These are phyloP conservation scores for Fraxinus quadrangulata DNA, from an alignment of 257 asterid genomes.

Conservation along the genomic window DNA sequence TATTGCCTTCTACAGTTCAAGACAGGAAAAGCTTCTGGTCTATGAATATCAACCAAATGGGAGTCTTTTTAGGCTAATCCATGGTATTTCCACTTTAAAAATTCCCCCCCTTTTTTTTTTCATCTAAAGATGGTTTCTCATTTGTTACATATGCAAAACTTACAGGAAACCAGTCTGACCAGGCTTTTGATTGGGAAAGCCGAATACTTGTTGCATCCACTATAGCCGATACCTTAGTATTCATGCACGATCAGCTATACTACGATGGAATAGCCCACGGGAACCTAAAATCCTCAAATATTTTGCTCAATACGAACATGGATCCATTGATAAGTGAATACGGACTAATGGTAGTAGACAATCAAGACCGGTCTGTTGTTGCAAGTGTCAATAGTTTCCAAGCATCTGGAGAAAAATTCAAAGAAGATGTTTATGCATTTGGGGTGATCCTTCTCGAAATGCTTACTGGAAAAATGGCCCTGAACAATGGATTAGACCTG, in stretches of 20 bases:
- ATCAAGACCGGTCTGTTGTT: constrained; percentile 26
- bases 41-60: constrained; percentile 71
- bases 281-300: constrained; percentile 76
- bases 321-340: constrained; percentile 71
- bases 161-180: constrained; percentile 42
- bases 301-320: constrained; percentile 51
- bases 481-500: constrained; percentile 56
- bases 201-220: constrained; percentile 53
- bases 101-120: background rate
- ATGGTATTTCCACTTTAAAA: constrained; percentile 40
- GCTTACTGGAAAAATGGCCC: constrained; percentile 59
- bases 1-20: constrained; percentile 63
- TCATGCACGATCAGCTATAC: constrained; percentile 62
- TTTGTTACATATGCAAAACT: background rate
- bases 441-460: constrained; percentile 76
- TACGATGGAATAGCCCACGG: constrained; percentile 65
- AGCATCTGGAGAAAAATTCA: constrained; percentile 43
- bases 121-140: background rate
- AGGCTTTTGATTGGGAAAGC: constrained; percentile 54
- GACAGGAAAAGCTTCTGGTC: constrained; percentile 77
- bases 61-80: constrained; percentile 59
- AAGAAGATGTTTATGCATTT: constrained; percentile 50
- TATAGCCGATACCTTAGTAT: constrained; percentile 56
- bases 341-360: constrained; percentile 48
- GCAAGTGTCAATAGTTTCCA: constrained; percentile 24